Evolutionary conservation across 441 rosid genomes (phyloP).

Genomic region (Sinapis alba): DNA sequence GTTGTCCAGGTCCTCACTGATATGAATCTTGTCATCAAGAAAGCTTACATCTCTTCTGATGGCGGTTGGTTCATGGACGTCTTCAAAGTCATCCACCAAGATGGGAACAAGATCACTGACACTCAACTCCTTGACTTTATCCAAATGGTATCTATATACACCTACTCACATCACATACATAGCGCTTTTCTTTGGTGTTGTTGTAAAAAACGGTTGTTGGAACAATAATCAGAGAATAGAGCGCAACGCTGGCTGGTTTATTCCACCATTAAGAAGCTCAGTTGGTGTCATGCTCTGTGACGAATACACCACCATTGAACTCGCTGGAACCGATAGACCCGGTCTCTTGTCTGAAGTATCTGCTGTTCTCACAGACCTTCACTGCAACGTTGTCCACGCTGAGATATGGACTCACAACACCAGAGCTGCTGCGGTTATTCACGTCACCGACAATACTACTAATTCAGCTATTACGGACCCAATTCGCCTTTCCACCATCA

Average conservation of each 20-base stretch:
- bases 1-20: slow-evolving; percentile 90
- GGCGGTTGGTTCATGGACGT: slow-evolving; percentile 98
- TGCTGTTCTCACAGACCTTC: slow-evolving; percentile 82
- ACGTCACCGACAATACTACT: slow-evolving; percentile 70
- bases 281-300: slow-evolving; percentile 89
- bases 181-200: not conserved
- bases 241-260: slow-evolving; percentile 61
- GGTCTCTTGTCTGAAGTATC: slow-evolving; percentile 92
- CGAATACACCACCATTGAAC: slow-evolving; percentile 86
- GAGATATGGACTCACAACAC: slow-evolving; percentile 97
- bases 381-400: slow-evolving; percentile 81
- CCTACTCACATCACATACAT: not conserved
- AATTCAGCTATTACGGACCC: slow-evolving; percentile 66
- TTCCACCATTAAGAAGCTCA: slow-evolving; percentile 61
- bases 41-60: slow-evolving; percentile 91
- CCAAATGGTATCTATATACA: slow-evolving; percentile 52
- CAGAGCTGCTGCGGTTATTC: slow-evolving; percentile 91
- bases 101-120: slow-evolving; percentile 81
- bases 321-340: slow-evolving; percentile 83
- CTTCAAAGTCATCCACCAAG: slow-evolving; percentile 75
- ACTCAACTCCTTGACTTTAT: slow-evolving; percentile 65
- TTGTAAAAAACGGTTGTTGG: not conserved
- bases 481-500: slow-evolving; percentile 59
- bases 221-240: slow-evolving; percentile 64
- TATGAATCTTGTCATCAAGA: slow-evolving; percentile 78